Evolutionary conservation across 1,284 basidiomycete genomes (phyloP), one percentile per base, ranked within the genome.

Genomic region (Volvariella volvacea): DNA sequence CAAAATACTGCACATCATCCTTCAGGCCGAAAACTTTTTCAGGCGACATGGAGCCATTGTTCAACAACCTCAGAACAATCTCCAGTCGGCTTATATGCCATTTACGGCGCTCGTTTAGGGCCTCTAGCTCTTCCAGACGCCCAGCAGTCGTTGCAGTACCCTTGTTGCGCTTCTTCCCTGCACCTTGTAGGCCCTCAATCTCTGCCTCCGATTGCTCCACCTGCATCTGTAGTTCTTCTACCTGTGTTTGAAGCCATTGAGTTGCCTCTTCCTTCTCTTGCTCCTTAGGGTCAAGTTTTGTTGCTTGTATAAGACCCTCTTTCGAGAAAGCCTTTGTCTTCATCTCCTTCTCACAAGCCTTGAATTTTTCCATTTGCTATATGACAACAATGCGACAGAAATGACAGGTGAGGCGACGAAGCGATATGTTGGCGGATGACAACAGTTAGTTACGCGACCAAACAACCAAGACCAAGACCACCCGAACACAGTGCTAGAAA

Each of bases 301-400:
- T 80, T 3, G 93, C 92, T 46, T 94, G 92, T 51, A 89, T 97
- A 28, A 99, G 78, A 30, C 96, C 96, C 65, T 98, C 96, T 66
- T 99, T 99, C 22, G 94, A 98, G 70, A 99, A 99, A 0, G 96
- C 96, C 65, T 99, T 99, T 50, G 96, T 99, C 79, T 99, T 99
- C 93, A 99, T 98, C 69, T 99, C 96, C 73, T 99, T 99, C 72
- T 99, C 96, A 67, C 92, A 92, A 19, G 95, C 95, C 61, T 99
- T 99, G 80, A 99, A 99, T 61, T 92, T 92, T 71, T 99, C 96
- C 96, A 99, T 99, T 96, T 99, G 96, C 94, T 98, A 66, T 50
- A n/a, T n/a, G n/a, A n/a, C n/a, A n/a, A n/a, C n/a, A n/a, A n/a
- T n/a, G n/a, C n/a, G n/a, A n/a, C 52, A 52, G 47, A 46, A 14